Percentiles rank a stretch among this genome's conserved stretches.
Evolutionary conservation across 345 rosid genomes (phyloP).

Genomic region (Draba incana): DNA sequence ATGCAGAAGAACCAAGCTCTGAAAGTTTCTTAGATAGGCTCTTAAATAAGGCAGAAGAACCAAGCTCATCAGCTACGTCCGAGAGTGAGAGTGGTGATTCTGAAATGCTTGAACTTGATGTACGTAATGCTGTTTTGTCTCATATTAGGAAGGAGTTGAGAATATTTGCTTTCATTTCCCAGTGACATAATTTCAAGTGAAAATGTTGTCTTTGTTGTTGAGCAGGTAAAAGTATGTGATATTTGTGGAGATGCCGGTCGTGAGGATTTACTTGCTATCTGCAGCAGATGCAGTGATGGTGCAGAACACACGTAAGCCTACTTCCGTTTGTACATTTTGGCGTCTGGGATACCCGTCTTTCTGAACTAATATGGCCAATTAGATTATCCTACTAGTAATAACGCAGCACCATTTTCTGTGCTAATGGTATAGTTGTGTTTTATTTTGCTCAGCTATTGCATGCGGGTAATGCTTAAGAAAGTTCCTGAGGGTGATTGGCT

Average conservation of each 20-base stretch:
- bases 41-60: constrained; percentile 45
- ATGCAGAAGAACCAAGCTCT: constrained; percentile 39
- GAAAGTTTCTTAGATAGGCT: neutral
- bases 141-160: constrained; percentile 1
- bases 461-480: constrained; percentile 80
- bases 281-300: constrained; percentile 93
- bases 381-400: constrained; percentile 9
- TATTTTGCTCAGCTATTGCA: constrained; percentile 77
- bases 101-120: constrained; percentile 83
- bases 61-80: constrained; percentile 47
- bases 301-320: constrained; percentile 95
- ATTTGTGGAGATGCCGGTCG: constrained; percentile 98
- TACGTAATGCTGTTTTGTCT: constrained; percentile 48
- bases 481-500: constrained; percentile 93
- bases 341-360: too few relatives aligned
- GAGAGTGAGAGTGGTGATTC: constrained; percentile 69
- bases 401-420: neutral
- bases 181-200: constrained; percentile 15
- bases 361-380: neutral
- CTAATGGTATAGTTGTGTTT: constrained; percentile 25
- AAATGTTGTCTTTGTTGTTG: constrained; percentile 35
- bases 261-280: constrained; percentile 92
- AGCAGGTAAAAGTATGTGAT: constrained; percentile 98
- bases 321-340: constrained; percentile 20
- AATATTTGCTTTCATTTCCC: constrained; percentile 11